Evolutionary conservation across 768 basidiomycete genomes (phyloP), one percentile per base, ranked within the genome.

Genomic region (Cystoderma amianthinum): DNA sequence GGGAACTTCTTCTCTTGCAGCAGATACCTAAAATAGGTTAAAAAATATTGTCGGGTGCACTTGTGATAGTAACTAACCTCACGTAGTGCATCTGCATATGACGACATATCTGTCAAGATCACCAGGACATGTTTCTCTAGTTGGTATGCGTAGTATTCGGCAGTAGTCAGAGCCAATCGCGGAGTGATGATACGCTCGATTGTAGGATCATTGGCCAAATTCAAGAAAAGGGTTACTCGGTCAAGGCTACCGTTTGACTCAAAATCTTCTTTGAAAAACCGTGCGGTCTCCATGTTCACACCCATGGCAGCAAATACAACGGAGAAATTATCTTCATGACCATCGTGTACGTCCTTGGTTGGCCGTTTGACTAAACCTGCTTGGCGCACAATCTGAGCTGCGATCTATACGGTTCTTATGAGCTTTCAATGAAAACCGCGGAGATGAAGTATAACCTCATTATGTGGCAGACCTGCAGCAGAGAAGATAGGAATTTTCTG

Each of bases 401-500:
- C 96, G 62, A 99, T 98, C 92, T 97, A 55, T 35, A 43, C 35
- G 25, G 38, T 15, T 25, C 15, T 46, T 10, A 4, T 32, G 1
- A 13, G 18, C 25, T 32, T 9, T 13, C 11, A 24, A 36, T 18
- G 16, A 13, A 10, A 24, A 6, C 17, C 18, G 18, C n/a, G 22
- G 15, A 41, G 39, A 28, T 36, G 20, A 43, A 41, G 57, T 72
- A 54, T 52, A 19, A 90, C 94, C 72, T 98, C 93, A 64, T 99
- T 98, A 69, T 99, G 96, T 32, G 96, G 96, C 36, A 99, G 73
- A 74, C 96, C 94, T 43, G 96, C 92, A 35, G 96, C 96, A 37
- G 93, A 97, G 73, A 99, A 99, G 60, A 99, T 99, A 46, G 96
- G 96, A 51, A 99, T 98, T 79, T 99, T 99, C 67, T 99, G 96